Conservation (phyloP, 257 asterid species). For the Verbena officinalis region DNA sequence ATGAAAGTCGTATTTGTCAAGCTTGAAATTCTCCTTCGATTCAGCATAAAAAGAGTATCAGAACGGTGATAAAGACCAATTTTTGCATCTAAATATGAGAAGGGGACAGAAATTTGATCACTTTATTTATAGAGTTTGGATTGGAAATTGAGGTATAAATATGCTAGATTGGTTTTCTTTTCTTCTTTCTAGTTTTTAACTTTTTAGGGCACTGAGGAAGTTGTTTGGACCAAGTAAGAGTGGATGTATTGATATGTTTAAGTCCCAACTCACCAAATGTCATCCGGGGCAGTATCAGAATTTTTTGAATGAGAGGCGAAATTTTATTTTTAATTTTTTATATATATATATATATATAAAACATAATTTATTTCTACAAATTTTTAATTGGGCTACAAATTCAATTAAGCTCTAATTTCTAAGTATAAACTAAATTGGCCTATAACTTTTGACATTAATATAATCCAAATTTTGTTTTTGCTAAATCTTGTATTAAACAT, state of each 20-base stretch:
- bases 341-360: no score
- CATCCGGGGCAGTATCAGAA: no score
- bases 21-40: conserved; percentile 44
- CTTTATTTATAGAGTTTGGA: background rate
- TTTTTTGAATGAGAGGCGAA: no score
- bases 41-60: background rate
- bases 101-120: background rate
- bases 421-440: no score
- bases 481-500: no score
- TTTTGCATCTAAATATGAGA: conserved; percentile 16
- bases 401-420: no score
- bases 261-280: background rate
- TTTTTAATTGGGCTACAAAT: no score
- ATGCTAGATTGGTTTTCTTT: background rate
- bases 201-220: conserved; percentile 10
- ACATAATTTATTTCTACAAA: no score
- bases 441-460: no score
- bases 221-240: conserved; percentile 10
- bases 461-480: no score
- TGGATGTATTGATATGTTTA: background rate
- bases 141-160: background rate
- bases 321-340: no score
- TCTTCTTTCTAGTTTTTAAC: background rate
- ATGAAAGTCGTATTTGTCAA: conserved; percentile 33
- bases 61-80: background rate